These are phyloP conservation scores for Chaetomium globosum DNA, from an alignment of 2,329 filamentous ascomycete species.

Conservation along the genomic window DNA sequence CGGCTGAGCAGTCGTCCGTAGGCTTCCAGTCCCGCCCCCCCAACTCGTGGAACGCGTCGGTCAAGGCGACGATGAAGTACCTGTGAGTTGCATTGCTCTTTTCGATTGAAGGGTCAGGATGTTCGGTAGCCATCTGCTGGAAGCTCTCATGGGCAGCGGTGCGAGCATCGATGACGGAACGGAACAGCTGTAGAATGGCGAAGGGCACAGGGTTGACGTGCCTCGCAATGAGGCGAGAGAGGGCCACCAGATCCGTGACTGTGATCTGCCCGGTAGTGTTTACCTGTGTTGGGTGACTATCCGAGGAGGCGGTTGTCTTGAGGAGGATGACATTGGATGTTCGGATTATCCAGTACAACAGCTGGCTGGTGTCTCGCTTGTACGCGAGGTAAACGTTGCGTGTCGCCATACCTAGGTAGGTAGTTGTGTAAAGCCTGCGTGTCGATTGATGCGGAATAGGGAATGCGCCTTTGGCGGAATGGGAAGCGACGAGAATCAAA, in stretches of 20 bases:
- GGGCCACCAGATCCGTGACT: slow-evolving; percentile 43
- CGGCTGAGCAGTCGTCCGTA: slow-evolving; percentile 1
- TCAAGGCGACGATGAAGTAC: slow-evolving; percentile 48
- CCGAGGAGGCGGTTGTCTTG: slow-evolving; percentile 24
- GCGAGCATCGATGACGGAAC: slow-evolving; percentile 45
- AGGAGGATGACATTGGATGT: slow-evolving; percentile 45
- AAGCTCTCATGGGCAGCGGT: slow-evolving; percentile 40
- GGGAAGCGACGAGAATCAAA: too few relatives aligned
- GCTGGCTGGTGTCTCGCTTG: slow-evolving; percentile 45
- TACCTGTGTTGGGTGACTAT: slow-evolving; percentile 19
- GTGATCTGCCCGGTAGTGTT: slow-evolving; percentile 47
- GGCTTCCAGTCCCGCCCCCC: slow-evolving; percentile 40
- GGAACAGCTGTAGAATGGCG: slow-evolving; percentile 44
- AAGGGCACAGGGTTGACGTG: slow-evolving; percentile 42
- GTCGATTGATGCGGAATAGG: too few relatives aligned
- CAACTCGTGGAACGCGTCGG: slow-evolving; percentile 43
- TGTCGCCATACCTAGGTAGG: slow-evolving; percentile 36
- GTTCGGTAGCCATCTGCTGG: slow-evolving; percentile 40
- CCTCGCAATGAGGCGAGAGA: slow-evolving; percentile 47
- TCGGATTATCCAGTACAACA: slow-evolving; percentile 47
- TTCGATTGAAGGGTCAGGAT: slow-evolving; percentile 44
- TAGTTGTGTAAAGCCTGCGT: too few relatives aligned
- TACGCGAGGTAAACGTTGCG: slow-evolving; percentile 45
- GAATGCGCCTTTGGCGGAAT: too few relatives aligned
- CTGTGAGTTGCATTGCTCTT: slow-evolving; percentile 47